A percentile compares a stretch with the other conserved stretches of the same genome.
Evolutionary conservation across 768 basidiomycete genomes (phyloP).

Genomic region (Tricholoma terreum): DNA sequence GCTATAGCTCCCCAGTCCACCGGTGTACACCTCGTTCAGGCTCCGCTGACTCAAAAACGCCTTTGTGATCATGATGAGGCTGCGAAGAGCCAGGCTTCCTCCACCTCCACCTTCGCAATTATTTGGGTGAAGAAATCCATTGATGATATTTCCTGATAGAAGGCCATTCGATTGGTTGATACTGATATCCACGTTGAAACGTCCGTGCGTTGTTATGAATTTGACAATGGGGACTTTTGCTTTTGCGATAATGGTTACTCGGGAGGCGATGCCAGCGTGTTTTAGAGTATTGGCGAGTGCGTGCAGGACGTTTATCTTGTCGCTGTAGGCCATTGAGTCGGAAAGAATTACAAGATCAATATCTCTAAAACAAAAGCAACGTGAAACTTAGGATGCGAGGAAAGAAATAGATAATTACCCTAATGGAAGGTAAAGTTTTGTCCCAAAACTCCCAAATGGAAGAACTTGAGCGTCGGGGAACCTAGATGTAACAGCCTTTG

Average conservation of each 20-base stretch:
- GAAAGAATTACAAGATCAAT: constrained; percentile 94
- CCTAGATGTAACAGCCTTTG: constrained; percentile 53
- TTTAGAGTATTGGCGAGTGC: constrained; percentile 78
- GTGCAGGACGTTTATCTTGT: constrained; percentile 68
- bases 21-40: constrained; percentile 98
- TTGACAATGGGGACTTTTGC: constrained; percentile 98
- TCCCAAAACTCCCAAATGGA: constrained; percentile 92
- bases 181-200: constrained; percentile 89
- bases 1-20: constrained; percentile 91
- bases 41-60: constrained; percentile 83
- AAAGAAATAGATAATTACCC: constrained; percentile 51
- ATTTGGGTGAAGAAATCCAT: constrained; percentile 58
- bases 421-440: constrained; percentile 87
- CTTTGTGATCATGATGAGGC: constrained; percentile 86
- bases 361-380: constrained; percentile 53
- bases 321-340: constrained; percentile 64
- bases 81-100: constrained; percentile 66
- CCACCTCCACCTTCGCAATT: constrained; percentile 16
- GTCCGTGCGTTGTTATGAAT: constrained; percentile 79
- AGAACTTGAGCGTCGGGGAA: constrained; percentile 81
- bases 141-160: constrained; percentile 73
- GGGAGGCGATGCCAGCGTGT: constrained; percentile 63
- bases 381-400: constrained; percentile 11
- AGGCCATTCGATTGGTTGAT: constrained; percentile 89
- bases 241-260: constrained; percentile 86